A percentile compares a stretch with the other conserved stretches of the same genome.
Evolutionary conservation across 139 green algal species (phyloP).

Genomic region (Tetradesmus lagerheimii): DNA sequence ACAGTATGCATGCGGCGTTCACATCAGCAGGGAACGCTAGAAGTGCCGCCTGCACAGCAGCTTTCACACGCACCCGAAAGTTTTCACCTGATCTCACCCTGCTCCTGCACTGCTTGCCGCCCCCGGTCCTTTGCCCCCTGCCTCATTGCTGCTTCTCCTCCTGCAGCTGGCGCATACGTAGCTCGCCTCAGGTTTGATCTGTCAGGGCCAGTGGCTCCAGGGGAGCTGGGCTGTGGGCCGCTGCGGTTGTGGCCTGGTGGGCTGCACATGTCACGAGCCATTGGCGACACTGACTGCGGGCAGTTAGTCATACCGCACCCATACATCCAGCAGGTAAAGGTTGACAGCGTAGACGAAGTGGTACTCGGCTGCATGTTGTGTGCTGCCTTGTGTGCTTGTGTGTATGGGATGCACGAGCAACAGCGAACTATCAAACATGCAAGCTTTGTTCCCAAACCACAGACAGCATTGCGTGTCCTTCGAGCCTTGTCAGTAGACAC

Average conservation of each 20-base stretch:
- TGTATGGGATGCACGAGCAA: too few relatives aligned
- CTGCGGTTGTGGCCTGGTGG: constrained; percentile 53
- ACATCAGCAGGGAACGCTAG: too few relatives aligned
- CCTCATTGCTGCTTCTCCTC: background rate
- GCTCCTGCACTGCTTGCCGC: too few relatives aligned
- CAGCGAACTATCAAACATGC: too few relatives aligned
- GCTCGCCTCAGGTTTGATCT: constrained; percentile 39
- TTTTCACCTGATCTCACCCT: too few relatives aligned
- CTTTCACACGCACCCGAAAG: background rate
- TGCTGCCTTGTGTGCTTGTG: background rate
- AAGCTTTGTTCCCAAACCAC: too few relatives aligned
- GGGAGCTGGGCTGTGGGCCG: constrained; percentile 37
- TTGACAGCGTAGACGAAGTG: background rate
- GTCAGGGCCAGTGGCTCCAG: background rate
- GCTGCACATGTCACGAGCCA: constrained; percentile 41
- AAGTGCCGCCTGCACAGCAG: background rate
- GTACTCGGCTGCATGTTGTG: background rate
- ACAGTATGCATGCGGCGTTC: background rate
- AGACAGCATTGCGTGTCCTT: too few relatives aligned
- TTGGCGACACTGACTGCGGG: constrained; percentile 31
- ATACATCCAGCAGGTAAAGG: constrained; percentile 47
- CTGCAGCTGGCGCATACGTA: constrained; percentile 33
- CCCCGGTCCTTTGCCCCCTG: too few relatives aligned
- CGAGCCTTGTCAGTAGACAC: too few relatives aligned
- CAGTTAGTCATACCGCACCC: constrained; percentile 30